Percentiles rank a stretch among this genome's conserved stretches.
These are phyloP conservation scores for Cyberlindnera euphorbiiphila DNA, from an alignment of 805 yeast species.

Conservation along the genomic window DNA sequence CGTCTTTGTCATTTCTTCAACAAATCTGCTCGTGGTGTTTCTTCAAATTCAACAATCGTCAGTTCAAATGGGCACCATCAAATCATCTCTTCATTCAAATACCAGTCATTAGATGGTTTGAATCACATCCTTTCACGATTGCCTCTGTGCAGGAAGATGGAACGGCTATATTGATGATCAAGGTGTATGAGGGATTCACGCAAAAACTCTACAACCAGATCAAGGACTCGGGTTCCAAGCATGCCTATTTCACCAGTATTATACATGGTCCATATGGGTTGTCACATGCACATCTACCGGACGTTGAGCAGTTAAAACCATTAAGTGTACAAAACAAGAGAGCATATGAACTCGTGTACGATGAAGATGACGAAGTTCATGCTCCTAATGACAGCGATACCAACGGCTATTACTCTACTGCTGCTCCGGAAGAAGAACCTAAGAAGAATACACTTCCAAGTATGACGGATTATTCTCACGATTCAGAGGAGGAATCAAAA, in stretches of 20 bases:
- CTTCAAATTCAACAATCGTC: conserved; percentile 8
- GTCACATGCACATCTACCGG: conserved; percentile 19
- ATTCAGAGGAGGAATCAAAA: background rate
- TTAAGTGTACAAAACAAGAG: background rate
- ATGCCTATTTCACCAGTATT: conserved; percentile 16
- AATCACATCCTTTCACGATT: conserved; percentile 30
- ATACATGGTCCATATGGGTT: conserved; percentile 29
- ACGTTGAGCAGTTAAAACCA: no score
- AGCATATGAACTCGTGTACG: conserved; percentile 4
- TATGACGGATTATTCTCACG: no score
- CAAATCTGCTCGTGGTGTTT: conserved; percentile 5
- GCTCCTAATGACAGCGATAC: no score
- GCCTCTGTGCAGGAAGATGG: conserved; percentile 18
- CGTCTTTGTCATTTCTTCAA: background rate
- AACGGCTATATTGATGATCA: conserved; percentile 15
- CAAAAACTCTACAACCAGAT: conserved; percentile 15
- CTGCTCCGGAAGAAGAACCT: no score
- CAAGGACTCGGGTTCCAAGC: background rate
- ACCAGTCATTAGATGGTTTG: conserved; percentile 18
- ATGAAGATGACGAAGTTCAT: background rate
- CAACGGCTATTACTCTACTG: no score
- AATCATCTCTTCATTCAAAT: conserved; percentile 26
- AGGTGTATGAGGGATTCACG: conserved; percentile 25
- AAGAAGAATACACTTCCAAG: no score
- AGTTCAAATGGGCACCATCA: conserved; percentile 21